phyloP scores from a whole-genome alignment of 2,329 filamentous ascomycete genomes.

The Cylindrodendrum hubeiense region DNA sequence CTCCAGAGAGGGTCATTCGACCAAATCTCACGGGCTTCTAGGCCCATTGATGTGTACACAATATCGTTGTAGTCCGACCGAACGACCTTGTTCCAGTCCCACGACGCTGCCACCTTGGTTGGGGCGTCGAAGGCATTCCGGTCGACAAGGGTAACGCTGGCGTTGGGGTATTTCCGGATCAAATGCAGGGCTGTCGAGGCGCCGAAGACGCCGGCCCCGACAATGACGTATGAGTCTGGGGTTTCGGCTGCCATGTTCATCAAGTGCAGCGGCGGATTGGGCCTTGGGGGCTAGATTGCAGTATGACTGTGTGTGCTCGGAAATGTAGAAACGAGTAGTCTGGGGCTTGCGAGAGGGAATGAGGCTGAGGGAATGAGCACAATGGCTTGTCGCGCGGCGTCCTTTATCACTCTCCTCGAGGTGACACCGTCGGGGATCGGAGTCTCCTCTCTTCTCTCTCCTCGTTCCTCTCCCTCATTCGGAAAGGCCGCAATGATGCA shows the following conservation, averaged over 20 bases:
- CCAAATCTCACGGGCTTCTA: background rate
- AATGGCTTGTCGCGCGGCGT: too few relatives aligned
- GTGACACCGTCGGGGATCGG: too few relatives aligned
- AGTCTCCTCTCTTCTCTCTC: too few relatives aligned
- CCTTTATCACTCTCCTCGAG: too few relatives aligned
- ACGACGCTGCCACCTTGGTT: background rate
- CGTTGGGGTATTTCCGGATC: constrained; percentile 60
- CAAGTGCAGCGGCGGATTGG: background rate
- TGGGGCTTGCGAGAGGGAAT: too few relatives aligned
- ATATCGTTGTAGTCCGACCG: constrained; percentile 35
- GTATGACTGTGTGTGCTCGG: too few relatives aligned
- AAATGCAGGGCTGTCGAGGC: constrained; percentile 72
- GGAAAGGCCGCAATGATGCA: too few relatives aligned
- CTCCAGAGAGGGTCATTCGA: background rate
- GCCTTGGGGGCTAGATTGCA: too few relatives aligned
- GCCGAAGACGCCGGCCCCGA: constrained; percentile 74
- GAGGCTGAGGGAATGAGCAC: too few relatives aligned
- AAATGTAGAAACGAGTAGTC: too few relatives aligned
- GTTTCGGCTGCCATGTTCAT: background rate
- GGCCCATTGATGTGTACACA: background rate
- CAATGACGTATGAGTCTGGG: constrained; percentile 62
- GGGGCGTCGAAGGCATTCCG: constrained; percentile 61
- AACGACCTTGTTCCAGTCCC: constrained; percentile 38
- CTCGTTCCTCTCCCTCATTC: too few relatives aligned
- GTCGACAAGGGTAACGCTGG: constrained; percentile 67